Conservation (phyloP, 441 rosid species). For the Gossypium davidsonii region DNA sequence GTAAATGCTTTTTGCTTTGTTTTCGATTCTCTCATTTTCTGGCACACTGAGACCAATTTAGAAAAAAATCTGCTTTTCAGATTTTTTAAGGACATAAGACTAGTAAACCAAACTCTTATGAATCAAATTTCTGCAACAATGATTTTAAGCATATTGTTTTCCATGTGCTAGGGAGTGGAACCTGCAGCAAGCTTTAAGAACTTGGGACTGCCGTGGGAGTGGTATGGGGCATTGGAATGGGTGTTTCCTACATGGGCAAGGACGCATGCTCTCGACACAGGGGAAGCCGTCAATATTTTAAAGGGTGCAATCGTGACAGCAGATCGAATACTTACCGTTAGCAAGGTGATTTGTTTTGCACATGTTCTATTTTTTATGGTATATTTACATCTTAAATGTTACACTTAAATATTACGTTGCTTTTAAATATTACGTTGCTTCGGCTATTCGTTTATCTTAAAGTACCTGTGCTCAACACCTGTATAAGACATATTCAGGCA, state of each 20-base stretch:
- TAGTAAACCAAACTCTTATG: not conserved
- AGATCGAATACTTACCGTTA: slow-evolving; percentile 83
- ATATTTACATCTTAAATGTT: not conserved
- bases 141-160: not conserved
- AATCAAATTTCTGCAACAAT: not conserved
- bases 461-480: no score
- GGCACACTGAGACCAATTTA: not conserved
- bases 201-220: slow-evolving; percentile 72
- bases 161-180: slow-evolving; percentile 73
- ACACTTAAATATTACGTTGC: not conserved
- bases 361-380: not conserved
- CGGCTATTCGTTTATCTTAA: no score
- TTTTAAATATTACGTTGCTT: not conserved
- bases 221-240: slow-evolving; percentile 94
- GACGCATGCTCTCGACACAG: slow-evolving; percentile 97
- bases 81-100: not conserved
- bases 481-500: no score
- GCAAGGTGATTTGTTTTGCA: slow-evolving; percentile 52
- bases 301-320: slow-evolving; percentile 94
- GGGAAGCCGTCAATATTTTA: slow-evolving; percentile 88
- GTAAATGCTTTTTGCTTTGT: slow-evolving; percentile 26
- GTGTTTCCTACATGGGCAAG: slow-evolving; percentile 97
- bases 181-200: slow-evolving; percentile 64
- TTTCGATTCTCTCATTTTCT: not conserved
- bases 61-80: not conserved